These are phyloP conservation scores for Cordyceps cicadae DNA, from an alignment of 2,329 filamentous ascomycete species.

Conservation along the genomic window DNA sequence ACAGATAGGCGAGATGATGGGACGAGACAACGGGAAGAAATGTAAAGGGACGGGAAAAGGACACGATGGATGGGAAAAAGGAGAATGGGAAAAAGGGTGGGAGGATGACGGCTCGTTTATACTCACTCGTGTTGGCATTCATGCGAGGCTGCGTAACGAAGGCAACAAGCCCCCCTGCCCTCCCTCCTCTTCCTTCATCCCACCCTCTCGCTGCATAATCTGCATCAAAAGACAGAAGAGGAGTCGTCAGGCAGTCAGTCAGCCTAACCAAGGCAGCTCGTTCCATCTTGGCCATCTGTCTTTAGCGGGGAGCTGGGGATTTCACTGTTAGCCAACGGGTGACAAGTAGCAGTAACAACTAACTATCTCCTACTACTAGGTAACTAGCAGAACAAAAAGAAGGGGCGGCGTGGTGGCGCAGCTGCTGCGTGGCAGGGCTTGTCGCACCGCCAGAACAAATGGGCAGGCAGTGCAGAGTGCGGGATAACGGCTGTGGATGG, in stretches of 20 bases:
- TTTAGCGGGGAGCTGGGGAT: constrained; percentile 3
- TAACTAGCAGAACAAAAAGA: no score
- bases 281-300: not conserved
- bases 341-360: no score
- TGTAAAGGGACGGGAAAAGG: not conserved
- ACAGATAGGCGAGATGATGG: not conserved
- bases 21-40: not conserved
- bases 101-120: constrained; percentile 7
- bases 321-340: not conserved
- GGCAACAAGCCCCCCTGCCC: not conserved
- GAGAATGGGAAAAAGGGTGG: not conserved
- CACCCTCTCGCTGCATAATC: no score
- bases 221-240: no score
- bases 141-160: not conserved
- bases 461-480: not conserved
- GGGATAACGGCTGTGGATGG: not conserved
- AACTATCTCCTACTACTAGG: no score
- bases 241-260: not conserved
- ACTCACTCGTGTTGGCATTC: not conserved
- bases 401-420: constrained; percentile 2
- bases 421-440: not conserved
- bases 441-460: not conserved
- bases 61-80: not conserved
- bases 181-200: no score
- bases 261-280: not conserved